Evolutionary conservation across 345 rosid genomes (phyloP).

Genomic region (Rubroshorea leprosula): DNA sequence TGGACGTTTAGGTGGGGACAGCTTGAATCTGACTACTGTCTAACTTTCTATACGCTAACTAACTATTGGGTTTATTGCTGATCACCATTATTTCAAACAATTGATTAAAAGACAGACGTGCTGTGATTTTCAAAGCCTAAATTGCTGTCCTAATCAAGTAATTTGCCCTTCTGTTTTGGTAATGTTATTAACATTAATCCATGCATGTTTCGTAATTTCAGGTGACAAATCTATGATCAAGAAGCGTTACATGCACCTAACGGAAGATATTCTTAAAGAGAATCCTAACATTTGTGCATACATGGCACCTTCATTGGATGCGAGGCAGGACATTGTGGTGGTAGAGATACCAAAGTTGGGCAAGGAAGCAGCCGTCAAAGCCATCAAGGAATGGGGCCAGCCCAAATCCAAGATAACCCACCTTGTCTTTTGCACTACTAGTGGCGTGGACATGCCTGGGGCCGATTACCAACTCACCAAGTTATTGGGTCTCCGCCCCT

Average conservation of each 20-base stretch:
- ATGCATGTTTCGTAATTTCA: constrained; percentile 12
- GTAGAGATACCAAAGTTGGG: constrained; percentile 44
- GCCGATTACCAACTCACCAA: constrained; percentile 56
- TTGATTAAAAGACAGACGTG: no score
- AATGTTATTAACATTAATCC: no score
- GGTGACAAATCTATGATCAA: constrained; percentile 28
- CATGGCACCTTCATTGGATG: constrained; percentile 42
- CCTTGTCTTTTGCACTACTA: constrained; percentile 47
- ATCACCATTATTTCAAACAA: no score
- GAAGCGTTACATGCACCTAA: constrained; percentile 24
- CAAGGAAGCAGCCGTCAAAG: constrained; percentile 45
- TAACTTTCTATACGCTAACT: no score
- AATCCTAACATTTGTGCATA: constrained; percentile 27
- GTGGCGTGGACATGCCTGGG: constrained; percentile 57
- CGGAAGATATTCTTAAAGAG: constrained; percentile 16
- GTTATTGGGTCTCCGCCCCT: constrained; percentile 47
- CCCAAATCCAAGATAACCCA: constrained; percentile 57
- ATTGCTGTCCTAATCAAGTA: no score
- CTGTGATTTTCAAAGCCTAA: no score
- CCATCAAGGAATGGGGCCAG: constrained; percentile 52
- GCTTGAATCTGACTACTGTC: no score
- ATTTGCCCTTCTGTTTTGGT: no score
- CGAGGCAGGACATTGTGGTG: constrained; percentile 41
- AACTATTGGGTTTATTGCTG: no score
- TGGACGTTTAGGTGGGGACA: no score